Base-by-base conservation (phyloP, 2,329 filamentous ascomycete genomes). In the Aspergillus amoenus region DNA sequence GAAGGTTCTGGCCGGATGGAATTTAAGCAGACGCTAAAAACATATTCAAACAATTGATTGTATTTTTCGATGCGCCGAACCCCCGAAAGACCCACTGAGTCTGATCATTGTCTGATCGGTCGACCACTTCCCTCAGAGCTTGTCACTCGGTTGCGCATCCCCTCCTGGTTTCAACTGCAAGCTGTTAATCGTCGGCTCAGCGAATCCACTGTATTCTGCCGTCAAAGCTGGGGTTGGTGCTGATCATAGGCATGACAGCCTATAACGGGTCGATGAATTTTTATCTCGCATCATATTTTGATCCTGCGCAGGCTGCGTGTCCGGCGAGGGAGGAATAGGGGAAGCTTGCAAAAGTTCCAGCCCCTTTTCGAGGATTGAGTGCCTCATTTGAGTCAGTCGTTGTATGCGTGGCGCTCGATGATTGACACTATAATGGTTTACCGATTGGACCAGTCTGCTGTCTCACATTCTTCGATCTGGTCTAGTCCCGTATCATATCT, bases 381-480 rank as follows among this genome's bases (percentile, higher is more conserved):
- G 24, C 37, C 24, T 37, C 34, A 37, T 2, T 37, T n/a, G 12
- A 7, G 34, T 13, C 15, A 7, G 34, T 13, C 3, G 34, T 13
- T 15, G 34, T 1, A 37, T 54, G 46, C 24, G 59, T 61, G 59
- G 59, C 59, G 59, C 48, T 57, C 51, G 40, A 61, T 59, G 59
- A 59, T 61, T 61, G 59, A 37, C 56, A 46, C 58, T 50, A 52
- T 52, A 57, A 55, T 56, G 59, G 45, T 39, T 47, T 52, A 48
- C 39, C 49, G 52, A 52, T 52, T 60, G 47, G 55, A n/a, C 51
- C 39, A 15, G 41, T 27, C 15, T 24, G 27, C 37, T 49, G 58
- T 57, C 55, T 60, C 58, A 60, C 51, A 57, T 60, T 60, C 58
- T 41, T 53, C 51, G 18, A 53, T 53, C 34, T 40, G 32, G 43